Conservation (phyloP, 2,329 filamentous ascomycete species). For the Erysiphe pisi region DNA sequence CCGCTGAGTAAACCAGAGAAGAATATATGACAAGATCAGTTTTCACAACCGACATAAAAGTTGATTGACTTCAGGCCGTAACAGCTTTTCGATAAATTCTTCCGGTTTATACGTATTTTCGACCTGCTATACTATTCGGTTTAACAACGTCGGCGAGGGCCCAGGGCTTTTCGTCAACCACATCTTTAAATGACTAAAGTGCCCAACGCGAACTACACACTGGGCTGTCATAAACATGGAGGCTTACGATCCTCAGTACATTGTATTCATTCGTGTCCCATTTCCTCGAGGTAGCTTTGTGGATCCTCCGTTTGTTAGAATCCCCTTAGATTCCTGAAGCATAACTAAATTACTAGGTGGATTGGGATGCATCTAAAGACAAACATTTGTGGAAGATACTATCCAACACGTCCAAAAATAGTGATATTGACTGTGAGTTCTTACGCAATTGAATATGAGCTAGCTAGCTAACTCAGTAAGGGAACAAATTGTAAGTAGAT, state of each 20-base stretch:
- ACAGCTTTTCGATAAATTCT: too few species aligned
- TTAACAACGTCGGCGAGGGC: too few species aligned
- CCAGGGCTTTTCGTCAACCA: too few species aligned
- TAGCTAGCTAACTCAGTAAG: constrained; percentile 39
- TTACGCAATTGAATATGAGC: neutral
- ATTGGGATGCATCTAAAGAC: constrained; percentile 83
- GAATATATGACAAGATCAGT: too few species aligned
- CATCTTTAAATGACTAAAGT: too few species aligned
- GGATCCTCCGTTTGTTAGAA: constrained; percentile 69
- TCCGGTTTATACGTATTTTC: too few species aligned
- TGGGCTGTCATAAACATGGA: constrained; percentile 31
- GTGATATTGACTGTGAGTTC: constrained; percentile 69
- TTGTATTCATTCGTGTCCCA: constrained; percentile 79
- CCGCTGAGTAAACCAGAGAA: too few species aligned
- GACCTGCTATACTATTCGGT: too few species aligned
- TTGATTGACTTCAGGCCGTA: too few species aligned
- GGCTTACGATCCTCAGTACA: constrained; percentile 39
- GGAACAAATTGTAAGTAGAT: constrained; percentile 60
- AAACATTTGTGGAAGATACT: constrained; percentile 82
- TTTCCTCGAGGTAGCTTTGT: constrained; percentile 78
- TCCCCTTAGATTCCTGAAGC: neutral
- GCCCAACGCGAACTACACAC: neutral
- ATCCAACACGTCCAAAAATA: constrained; percentile 65
- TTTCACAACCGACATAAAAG: too few species aligned
- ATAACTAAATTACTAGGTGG: constrained; percentile 47